phyloP scores from a whole-genome alignment of 805 yeast genomes.

The Candida cerambycidarum region DNA sequence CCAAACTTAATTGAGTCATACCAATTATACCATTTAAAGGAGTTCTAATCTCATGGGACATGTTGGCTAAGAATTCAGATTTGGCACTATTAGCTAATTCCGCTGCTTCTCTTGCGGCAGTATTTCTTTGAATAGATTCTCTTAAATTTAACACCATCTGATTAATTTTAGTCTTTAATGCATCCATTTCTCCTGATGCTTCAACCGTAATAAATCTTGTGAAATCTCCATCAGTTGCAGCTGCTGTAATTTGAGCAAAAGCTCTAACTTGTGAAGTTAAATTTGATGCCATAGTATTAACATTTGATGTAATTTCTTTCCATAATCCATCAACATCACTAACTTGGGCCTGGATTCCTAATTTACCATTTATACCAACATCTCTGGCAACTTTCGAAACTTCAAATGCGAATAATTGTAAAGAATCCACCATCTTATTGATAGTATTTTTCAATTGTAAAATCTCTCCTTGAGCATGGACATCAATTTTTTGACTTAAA shows the following conservation, averaged over 20 bases:
- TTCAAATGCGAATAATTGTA: constrained; percentile 84
- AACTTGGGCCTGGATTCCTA: constrained; percentile 90
- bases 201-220: constrained; percentile 88
- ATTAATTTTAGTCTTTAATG: constrained; percentile 60
- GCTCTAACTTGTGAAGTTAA: constrained; percentile 91
- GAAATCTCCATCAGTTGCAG: constrained; percentile 92
- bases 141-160: constrained; percentile 85
- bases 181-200: constrained; percentile 89
- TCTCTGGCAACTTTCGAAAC: constrained; percentile 89
- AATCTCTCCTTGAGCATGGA: constrained; percentile 89
- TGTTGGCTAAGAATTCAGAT: constrained; percentile 86
- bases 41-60: constrained; percentile 71
- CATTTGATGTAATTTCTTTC: constrained; percentile 90
- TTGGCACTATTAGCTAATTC: constrained; percentile 87
- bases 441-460: constrained; percentile 82
- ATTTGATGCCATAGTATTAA: constrained; percentile 92
- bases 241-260: constrained; percentile 89
- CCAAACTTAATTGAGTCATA: constrained; percentile 86
- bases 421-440: constrained; percentile 89
- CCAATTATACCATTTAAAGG: constrained; percentile 94
- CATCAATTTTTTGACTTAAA: constrained; percentile 79
- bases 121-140: constrained; percentile 86
- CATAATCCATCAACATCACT: constrained; percentile 88
- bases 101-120: constrained; percentile 94
- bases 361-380: constrained; percentile 90